A percentile compares a stretch with the other conserved stretches of the same genome.
These are phyloP conservation scores for Microglena sp. DNA, from an alignment of 139 green algal species.

Conservation along the genomic window DNA sequence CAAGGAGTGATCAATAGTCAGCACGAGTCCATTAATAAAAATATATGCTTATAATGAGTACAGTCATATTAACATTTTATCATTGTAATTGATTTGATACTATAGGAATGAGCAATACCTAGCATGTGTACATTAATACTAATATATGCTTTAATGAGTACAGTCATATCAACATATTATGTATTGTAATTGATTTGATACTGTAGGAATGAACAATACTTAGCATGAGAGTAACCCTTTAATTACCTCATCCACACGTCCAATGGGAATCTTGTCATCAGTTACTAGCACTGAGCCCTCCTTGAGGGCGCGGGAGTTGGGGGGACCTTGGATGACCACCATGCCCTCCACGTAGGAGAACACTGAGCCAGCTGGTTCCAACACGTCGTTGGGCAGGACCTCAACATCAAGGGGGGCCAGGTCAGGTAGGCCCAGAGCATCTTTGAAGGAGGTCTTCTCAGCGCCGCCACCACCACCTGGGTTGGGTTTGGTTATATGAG, in stretches of 20 bases:
- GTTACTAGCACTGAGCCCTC: constrained; percentile 36
- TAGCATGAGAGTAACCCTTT: no score
- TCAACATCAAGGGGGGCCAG: not conserved
- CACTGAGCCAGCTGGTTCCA: constrained; percentile 27
- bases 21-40: no score
- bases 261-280: constrained; percentile 29
- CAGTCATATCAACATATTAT: no score
- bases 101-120: no score
- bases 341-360: constrained; percentile 37
- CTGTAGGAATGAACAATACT: no score
- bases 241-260: constrained; percentile 40
- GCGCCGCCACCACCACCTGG: not conserved
- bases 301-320: constrained; percentile 24
- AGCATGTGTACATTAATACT: no score
- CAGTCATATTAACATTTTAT: no score
- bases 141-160: no score
- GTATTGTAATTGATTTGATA: no score
- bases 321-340: constrained; percentile 38
- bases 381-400: constrained; percentile 10
- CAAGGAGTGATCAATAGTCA: no score
- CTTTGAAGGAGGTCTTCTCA: not conserved
- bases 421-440: constrained; percentile 14
- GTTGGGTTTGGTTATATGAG: not conserved
- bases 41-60: no score
- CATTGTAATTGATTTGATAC: no score